A percentile compares a stretch with the other conserved stretches of the same genome.
Evolutionary conservation across 768 basidiomycete genomes (phyloP).

Genomic region (Leucocoprinus leucothites): DNA sequence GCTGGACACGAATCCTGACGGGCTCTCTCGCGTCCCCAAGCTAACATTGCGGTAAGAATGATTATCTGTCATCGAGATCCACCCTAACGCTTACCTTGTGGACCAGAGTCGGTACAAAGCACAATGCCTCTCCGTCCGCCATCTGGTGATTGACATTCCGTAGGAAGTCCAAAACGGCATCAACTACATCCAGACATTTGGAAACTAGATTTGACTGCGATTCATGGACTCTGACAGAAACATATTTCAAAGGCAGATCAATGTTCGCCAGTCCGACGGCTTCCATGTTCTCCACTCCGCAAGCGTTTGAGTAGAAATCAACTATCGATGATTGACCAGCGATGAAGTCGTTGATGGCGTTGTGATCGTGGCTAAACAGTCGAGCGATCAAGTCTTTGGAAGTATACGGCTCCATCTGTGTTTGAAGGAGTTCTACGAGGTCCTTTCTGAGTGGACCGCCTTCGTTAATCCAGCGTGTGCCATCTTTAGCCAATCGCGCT

Average conservation of each 20-base stretch:
- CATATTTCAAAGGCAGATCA: slow-evolving; percentile 91
- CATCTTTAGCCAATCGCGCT: slow-evolving; percentile 69
- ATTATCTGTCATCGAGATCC: background rate
- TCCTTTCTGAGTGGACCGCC: slow-evolving; percentile 82
- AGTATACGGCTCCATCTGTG: slow-evolving; percentile 86
- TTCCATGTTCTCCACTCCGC: slow-evolving; percentile 55
- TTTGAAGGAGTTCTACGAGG: slow-evolving; percentile 78
- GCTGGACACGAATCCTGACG: slow-evolving; percentile 74
- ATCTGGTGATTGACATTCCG: slow-evolving; percentile 72
- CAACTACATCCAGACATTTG: slow-evolving; percentile 86
- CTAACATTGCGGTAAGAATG: slow-evolving; percentile 36
- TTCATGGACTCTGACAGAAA: slow-evolving; percentile 85
- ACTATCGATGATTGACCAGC: slow-evolving; percentile 70
- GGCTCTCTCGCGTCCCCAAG: slow-evolving; percentile 91
- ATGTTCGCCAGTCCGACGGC: slow-evolving; percentile 79
- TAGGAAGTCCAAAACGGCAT: slow-evolving; percentile 73
- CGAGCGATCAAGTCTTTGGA: slow-evolving; percentile 72
- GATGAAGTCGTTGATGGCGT: slow-evolving; percentile 89
- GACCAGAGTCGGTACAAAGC: slow-evolving; percentile 87
- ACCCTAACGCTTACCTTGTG: slow-evolving; percentile 62
- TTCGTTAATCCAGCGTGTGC: slow-evolving; percentile 82
- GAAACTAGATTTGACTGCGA: slow-evolving; percentile 87
- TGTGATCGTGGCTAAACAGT: slow-evolving; percentile 95
- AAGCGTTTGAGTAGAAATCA: slow-evolving; percentile 67
- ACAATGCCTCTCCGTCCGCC: slow-evolving; percentile 80